phyloP scores from a whole-genome alignment of 306 rosid genomes.

The Prunus fruticosa region DNA sequence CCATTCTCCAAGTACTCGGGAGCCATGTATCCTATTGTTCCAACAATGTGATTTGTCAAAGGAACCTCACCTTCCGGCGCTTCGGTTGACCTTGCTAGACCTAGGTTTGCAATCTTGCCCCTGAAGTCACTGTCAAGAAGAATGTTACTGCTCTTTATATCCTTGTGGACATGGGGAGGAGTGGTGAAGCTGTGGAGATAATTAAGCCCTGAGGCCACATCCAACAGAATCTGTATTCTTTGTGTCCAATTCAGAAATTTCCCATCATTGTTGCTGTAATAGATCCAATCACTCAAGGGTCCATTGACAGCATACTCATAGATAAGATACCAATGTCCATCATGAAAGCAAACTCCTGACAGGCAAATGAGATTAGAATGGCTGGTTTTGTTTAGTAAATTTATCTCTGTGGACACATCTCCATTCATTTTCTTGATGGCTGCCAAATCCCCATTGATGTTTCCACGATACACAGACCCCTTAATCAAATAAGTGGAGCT shows the following conservation, averaged over 20 bases:
- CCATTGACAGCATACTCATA: conserved; percentile 80
- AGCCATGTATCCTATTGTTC: conserved; percentile 89
- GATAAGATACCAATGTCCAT: conserved; percentile 77
- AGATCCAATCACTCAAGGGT: conserved; percentile 69
- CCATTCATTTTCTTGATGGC: conserved; percentile 66
- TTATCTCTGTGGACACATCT: conserved; percentile 69
- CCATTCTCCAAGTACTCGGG: conserved; percentile 92
- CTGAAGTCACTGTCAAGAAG: conserved; percentile 63
- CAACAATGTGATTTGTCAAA: conserved; percentile 74
- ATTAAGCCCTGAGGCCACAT: conserved; percentile 75
- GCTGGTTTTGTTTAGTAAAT: conserved; percentile 56
- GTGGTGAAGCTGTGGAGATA: conserved; percentile 77
- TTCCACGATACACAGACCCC: conserved; percentile 60
- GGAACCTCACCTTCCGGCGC: conserved; percentile 48
- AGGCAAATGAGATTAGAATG: conserved; percentile 82
- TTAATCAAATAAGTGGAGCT: conserved; percentile 45
- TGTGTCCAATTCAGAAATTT: conserved; percentile 64
- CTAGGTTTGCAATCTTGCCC: conserved; percentile 62
- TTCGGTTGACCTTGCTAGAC: conserved; percentile 57
- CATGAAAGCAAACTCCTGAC: conserved; percentile 65
- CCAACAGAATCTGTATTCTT: conserved; percentile 65
- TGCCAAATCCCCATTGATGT: conserved; percentile 56
- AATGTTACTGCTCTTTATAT: conserved; percentile 58
- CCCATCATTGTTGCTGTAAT: conserved; percentile 22
- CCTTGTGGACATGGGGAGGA: conserved; percentile 79